phyloP scores from a whole-genome alignment of 148 eudicot species.

The Persicaria maculosa region DNA sequence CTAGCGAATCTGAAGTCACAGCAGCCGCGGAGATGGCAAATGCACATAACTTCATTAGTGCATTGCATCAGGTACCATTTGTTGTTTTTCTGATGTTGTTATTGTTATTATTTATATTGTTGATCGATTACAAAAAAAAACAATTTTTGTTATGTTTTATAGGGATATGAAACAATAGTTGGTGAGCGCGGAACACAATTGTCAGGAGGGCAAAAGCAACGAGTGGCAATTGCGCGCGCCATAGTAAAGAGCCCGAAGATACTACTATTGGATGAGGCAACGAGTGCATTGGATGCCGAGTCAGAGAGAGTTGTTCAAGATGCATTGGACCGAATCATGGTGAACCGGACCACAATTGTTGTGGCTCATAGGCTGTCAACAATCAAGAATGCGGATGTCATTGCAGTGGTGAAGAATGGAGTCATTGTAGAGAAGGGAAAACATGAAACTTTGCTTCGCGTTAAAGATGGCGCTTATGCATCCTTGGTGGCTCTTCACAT shows the following conservation, averaged over 20 bases:
- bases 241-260: slow-evolving; percentile 57
- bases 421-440: slow-evolving; percentile 65
- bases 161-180: slow-evolving; percentile 71
- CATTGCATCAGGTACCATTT: slow-evolving; percentile 45
- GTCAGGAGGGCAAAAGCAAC: slow-evolving; percentile 75
- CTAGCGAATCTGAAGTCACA: slow-evolving; percentile 49
- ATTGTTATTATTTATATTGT: background rate
- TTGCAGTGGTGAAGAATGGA: slow-evolving; percentile 61
- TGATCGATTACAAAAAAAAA: background rate
- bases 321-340: slow-evolving; percentile 56
- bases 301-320: slow-evolving; percentile 66
- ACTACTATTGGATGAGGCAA: slow-evolving; percentile 67
- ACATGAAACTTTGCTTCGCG: slow-evolving; percentile 44
- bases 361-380: slow-evolving; percentile 72
- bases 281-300: slow-evolving; percentile 73
- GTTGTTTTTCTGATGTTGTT: too few species aligned
- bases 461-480: slow-evolving; percentile 51
- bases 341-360: slow-evolving; percentile 57
- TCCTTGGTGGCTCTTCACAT: slow-evolving; percentile 53
- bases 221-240: slow-evolving; percentile 78
- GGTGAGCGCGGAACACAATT: slow-evolving; percentile 72
- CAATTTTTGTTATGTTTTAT: slow-evolving; percentile 12
- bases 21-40: slow-evolving; percentile 63
- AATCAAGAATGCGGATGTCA: slow-evolving; percentile 50
- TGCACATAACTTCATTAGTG: slow-evolving; percentile 68